Percentiles rank a stretch among this genome's conserved stretches.
Evolutionary conservation across 2,329 filamentous ascomycete species (phyloP).

Genomic region (Apiospora rasikravindrae): DNA sequence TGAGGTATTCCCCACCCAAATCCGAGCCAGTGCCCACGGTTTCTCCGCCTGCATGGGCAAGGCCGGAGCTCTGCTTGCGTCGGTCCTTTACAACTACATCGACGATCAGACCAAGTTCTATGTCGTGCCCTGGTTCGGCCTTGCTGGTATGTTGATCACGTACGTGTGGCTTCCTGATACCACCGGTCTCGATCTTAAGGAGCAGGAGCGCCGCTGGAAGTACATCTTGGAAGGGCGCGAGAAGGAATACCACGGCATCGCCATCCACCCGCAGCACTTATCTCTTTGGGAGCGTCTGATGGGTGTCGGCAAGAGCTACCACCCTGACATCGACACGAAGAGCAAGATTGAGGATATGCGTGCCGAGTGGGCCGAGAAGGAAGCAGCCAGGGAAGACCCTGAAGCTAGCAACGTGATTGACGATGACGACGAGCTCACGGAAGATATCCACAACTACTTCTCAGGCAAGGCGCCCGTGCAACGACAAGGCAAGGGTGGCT

Average conservation of each 20-base stretch:
- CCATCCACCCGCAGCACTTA: constrained; percentile 87
- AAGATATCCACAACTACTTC: constrained; percentile 62
- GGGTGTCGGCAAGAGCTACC: constrained; percentile 81
- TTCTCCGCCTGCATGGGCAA: constrained; percentile 94
- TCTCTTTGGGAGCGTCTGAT: constrained; percentile 85
- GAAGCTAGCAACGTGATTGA: constrained; percentile 53
- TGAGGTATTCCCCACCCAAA: constrained; percentile 93
- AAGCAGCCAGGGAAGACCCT: constrained; percentile 52
- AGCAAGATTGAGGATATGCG: constrained; percentile 85
- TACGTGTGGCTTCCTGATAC: constrained; percentile 92
- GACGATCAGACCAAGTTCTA: constrained; percentile 83
- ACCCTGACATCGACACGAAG: constrained; percentile 82
- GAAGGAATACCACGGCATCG: constrained; percentile 88
- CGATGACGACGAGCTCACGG: constrained; percentile 53
- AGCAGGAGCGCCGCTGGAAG: constrained; percentile 92
- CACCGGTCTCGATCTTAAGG: constrained; percentile 93
- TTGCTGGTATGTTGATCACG: constrained; percentile 83
- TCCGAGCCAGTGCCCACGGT: constrained; percentile 92
- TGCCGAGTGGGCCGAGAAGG: constrained; percentile 62
- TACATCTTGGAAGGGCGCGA: constrained; percentile 82
- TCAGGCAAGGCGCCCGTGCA: constrained; percentile 30
- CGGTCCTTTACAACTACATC: constrained; percentile 95
- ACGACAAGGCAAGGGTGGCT: constrained; percentile 21
- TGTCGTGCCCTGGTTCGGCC: constrained; percentile 91
- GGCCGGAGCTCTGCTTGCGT: constrained; percentile 82